Evolutionary conservation across 768 basidiomycete species (phyloP), one percentile per base, ranked within the genome.

Genomic region (Leccinum subtestaceum): DNA sequence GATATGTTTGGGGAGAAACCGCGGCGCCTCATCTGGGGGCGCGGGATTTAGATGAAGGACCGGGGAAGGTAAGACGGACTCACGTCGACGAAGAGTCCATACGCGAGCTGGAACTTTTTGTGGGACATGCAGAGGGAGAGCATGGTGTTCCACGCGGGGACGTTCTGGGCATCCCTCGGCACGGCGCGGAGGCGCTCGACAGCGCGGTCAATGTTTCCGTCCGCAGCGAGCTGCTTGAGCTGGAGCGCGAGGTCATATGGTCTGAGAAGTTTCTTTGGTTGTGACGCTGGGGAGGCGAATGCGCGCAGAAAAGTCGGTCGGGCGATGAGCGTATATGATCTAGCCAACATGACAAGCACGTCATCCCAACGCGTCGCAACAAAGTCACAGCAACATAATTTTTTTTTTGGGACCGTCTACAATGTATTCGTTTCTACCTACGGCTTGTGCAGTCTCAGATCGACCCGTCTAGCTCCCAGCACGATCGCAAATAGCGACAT

Each of bases 141-240:
- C 64, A 93, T 70, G 3, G 86, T 89, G 63, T 92, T 92, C 92
- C 92, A 94, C 7, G 88, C 85, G 11, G 80, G 77, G 1, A 82
- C 76, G 63, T 91, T 93, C 67, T 90, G 88, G 0, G 90, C 86
- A 63, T 87, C 88, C 51, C 82, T 75, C 23, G 92, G 89, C 19
- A 85, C 76, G 40, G 80, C 84, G 66, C 87, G 83, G n/a, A 94
- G 78, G 72, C 85, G 81, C 25, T 76, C 68, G 4, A 90, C 77
- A 1, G 92, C 92, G 3, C 78, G 79, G 54, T 87, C 83, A 34
- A 89, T 45, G 54, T 86, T 78, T 11, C 81, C 83, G 11, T 74
- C 70, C 11, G 80, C 76, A 55, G 83, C 84, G 7, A 89, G 76
- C 61, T 78, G 81, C 66, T 81, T 84, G 52, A 91, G 73, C 56